Conservation (phyloP, 2,329 filamentous ascomycete genomes). For the Trichoderma aggressivum region DNA sequence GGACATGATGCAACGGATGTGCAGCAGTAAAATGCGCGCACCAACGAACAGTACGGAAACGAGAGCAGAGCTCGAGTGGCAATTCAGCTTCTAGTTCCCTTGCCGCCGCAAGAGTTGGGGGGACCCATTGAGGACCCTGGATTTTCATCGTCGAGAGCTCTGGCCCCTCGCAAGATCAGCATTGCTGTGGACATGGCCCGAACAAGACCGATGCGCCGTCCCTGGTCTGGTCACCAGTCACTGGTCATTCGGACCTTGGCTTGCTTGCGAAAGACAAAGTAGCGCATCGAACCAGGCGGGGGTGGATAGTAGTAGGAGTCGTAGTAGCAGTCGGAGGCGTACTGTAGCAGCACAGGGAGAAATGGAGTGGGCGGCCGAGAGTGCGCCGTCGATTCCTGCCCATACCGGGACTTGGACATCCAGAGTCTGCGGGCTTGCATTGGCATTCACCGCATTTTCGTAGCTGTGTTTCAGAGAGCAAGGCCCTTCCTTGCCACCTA, state of each 20-base stretch:
- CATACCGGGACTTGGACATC: neutral
- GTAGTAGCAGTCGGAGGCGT: neutral
- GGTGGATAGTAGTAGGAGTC: neutral
- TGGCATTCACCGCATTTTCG: constrained; percentile 19
- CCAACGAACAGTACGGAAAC: neutral
- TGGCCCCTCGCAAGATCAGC: constrained; percentile 14
- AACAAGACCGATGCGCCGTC: constrained; percentile 13
- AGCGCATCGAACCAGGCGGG: constrained; percentile 9
- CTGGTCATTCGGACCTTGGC: constrained; percentile 11
- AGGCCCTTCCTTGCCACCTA: constrained; percentile 15
- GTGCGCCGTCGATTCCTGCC: neutral
- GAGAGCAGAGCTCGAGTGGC: neutral
- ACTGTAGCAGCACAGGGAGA: neutral
- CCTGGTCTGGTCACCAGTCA: neutral
- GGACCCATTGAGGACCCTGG: constrained; percentile 11
- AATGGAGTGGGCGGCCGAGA: neutral
- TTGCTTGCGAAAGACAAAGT: neutral
- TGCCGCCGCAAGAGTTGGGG: neutral
- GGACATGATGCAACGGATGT: neutral
- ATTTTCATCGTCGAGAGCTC: constrained; percentile 9
- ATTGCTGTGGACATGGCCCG: constrained; percentile 14
- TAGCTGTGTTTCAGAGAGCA: constrained; percentile 9
- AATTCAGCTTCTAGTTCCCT: neutral
- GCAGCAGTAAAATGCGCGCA: neutral
- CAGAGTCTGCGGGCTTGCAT: neutral